phyloP scores from a whole-genome alignment of 192 early-diverging fungal species.

The Globomyces pollinis-pini region DNA sequence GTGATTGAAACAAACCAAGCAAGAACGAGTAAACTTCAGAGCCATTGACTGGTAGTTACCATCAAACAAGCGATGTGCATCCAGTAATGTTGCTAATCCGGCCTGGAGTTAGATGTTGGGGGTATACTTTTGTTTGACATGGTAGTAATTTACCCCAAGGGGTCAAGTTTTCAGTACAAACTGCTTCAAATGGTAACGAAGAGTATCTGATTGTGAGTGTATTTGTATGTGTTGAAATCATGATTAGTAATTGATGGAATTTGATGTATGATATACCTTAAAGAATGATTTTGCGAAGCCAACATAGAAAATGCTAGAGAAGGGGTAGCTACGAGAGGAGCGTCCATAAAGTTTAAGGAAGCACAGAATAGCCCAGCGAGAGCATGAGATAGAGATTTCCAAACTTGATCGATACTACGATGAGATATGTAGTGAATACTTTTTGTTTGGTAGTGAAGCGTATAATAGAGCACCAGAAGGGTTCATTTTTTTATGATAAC shows the following conservation, averaged over 20 bases:
- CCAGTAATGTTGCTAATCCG: slow-evolving; percentile 80
- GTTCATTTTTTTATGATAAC: slow-evolving; percentile 31
- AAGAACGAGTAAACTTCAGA: slow-evolving; percentile 47
- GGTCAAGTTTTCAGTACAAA: slow-evolving; percentile 97
- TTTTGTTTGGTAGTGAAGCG: not conserved
- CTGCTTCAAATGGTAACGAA: slow-evolving; percentile 80
- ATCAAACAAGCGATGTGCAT: slow-evolving; percentile 87
- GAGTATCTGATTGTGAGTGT: slow-evolving; percentile 64
- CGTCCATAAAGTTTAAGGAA: slow-evolving; percentile 89
- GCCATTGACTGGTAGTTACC: slow-evolving; percentile 87
- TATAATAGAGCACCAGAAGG: slow-evolving; percentile 5
- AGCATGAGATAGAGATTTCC: slow-evolving; percentile 84
- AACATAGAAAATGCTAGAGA: slow-evolving; percentile 43
- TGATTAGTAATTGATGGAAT: not conserved
- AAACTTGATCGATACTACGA: slow-evolving; percentile 57
- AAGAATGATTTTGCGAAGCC: too few relatives aligned
- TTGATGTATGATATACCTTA: slow-evolving; percentile 6
- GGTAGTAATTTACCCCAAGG: slow-evolving; percentile 95
- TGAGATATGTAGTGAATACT: not conserved
- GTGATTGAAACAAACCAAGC: not conserved
- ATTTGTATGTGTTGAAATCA: too few relatives aligned
- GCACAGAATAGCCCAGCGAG: slow-evolving; percentile 93
- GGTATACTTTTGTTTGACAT: slow-evolving; percentile 71
- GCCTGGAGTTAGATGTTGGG: too few relatives aligned
- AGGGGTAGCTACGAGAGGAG: slow-evolving; percentile 58